Percentiles rank a stretch among this genome's conserved stretches.
Conservation (phyloP, 371 early-diverging fungal species). For the Mortierella polycephala region DNA sequence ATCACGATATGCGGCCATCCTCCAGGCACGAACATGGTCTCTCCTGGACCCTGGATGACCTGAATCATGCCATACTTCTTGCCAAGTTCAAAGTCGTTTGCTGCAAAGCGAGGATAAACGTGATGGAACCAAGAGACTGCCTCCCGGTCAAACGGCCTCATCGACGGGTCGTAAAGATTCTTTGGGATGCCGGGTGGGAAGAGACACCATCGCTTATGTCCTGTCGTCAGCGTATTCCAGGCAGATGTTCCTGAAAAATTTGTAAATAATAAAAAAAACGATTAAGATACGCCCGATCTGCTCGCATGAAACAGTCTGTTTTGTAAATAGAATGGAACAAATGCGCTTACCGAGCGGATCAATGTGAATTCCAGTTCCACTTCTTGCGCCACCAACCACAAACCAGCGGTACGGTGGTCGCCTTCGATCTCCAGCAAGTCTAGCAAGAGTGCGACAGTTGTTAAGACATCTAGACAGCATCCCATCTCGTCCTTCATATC, state of each 20-base stretch:
- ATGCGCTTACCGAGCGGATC: slow-evolving; percentile 63
- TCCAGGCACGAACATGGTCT: slow-evolving; percentile 88
- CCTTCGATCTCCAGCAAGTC: slow-evolving; percentile 68
- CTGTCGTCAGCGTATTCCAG: slow-evolving; percentile 72
- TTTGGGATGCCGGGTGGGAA: slow-evolving; percentile 75
- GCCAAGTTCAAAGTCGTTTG: slow-evolving; percentile 43
- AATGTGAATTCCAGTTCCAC: slow-evolving; percentile 76
- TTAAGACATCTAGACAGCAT: too few relatives aligned
- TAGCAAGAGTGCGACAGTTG: neutral
- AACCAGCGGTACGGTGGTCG: slow-evolving; percentile 77
- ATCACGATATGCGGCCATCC: slow-evolving; percentile 90
- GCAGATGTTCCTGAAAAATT: slow-evolving; percentile 65
- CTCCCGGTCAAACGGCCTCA: slow-evolving; percentile 77
- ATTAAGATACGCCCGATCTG: neutral
- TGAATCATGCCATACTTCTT: slow-evolving; percentile 77
- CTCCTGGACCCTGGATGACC: slow-evolving; percentile 80
- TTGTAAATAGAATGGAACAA: neutral
- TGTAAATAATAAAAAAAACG: neutral
- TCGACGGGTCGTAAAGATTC: slow-evolving; percentile 65
- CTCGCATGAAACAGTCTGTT: too few relatives aligned
- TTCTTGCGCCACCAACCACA: slow-evolving; percentile 71
- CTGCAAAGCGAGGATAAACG: slow-evolving; percentile 72
- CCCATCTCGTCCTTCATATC: too few relatives aligned
- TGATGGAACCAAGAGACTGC: slow-evolving; percentile 83
- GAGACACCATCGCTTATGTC: slow-evolving; percentile 79